These are phyloP conservation scores for Saccharomycopsis fodiens DNA, from an alignment of 805 yeast genomes.

Conservation along the genomic window DNA sequence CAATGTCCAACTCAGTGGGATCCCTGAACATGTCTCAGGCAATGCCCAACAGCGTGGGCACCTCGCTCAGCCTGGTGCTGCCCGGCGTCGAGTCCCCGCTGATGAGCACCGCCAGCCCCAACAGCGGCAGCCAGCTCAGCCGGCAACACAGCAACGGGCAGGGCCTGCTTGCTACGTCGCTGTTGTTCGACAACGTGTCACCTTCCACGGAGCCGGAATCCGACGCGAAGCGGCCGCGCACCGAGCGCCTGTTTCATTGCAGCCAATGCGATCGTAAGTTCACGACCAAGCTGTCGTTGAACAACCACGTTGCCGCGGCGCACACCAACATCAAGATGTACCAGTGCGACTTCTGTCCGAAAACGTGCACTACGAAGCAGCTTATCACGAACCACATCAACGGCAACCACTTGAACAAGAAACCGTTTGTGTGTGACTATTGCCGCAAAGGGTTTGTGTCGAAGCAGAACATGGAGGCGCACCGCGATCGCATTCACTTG, in stretches of 20 bases:
- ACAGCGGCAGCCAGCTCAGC: no score
- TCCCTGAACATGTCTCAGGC: no score
- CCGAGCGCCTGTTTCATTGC: constrained; percentile 13
- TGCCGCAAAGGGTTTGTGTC: constrained; percentile 20
- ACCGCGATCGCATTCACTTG: constrained; percentile 20
- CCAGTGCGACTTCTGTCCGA: constrained; percentile 16
- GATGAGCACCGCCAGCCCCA: no score
- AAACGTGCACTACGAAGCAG: constrained; percentile 20
- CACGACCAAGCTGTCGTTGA: constrained; percentile 14
- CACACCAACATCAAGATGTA: constrained; percentile 13
- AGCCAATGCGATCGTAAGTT: constrained; percentile 15
- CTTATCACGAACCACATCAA: constrained; percentile 18
- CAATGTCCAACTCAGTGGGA: no score
- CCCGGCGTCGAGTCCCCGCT: no score
- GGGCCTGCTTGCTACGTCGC: no score
- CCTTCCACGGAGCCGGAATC: no score
- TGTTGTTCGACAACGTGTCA: no score
- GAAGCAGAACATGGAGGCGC: constrained; percentile 21
- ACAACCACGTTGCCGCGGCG: constrained; percentile 14
- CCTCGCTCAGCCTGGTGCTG: no score
- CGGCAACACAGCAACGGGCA: no score
- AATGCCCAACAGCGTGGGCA: no score
- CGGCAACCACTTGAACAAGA: constrained; percentile 19
- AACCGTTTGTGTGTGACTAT: constrained; percentile 18
- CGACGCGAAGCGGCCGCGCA: neutral